Percentiles rank a stretch among this genome's conserved stretches.
Conservation (phyloP, 2,329 filamentous ascomycete genomes). For the Sclerotinia nivalis region DNA sequence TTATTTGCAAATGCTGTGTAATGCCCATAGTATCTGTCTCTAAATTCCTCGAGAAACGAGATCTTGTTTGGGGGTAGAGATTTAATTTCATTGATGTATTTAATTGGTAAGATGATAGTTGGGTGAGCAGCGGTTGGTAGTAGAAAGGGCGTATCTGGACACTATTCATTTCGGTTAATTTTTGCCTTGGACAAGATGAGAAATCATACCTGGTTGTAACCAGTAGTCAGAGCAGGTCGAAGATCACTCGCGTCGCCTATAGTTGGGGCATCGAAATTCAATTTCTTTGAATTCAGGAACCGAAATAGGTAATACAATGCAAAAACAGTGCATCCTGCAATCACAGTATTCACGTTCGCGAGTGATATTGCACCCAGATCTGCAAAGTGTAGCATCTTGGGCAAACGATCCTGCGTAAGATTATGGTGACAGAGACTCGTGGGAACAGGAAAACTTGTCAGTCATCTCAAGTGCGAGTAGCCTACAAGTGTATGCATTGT, state of each 20-base stretch:
- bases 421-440: neutral
- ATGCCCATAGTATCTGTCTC: conserved; percentile 17
- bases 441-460: neutral
- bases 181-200: neutral
- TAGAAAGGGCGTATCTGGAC: conserved; percentile 7
- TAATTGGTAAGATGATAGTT: conserved; percentile 9
- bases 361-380: neutral
- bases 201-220: conserved; percentile 6
- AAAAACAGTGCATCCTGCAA: neutral
- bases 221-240: conserved; percentile 8
- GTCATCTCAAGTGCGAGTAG: neutral
- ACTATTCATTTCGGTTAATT: neutral
- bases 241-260: conserved; percentile 1
- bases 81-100: conserved; percentile 20
- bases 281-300: neutral
- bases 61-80: conserved; percentile 14
- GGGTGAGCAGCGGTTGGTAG: conserved; percentile 12
- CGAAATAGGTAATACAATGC: neutral
- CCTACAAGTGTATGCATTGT: neutral
- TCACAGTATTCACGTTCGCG: neutral
- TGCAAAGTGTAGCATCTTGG: conserved; percentile 5
- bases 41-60: conserved; percentile 15
- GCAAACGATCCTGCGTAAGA: neutral
- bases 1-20: conserved; percentile 16
- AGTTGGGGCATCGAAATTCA: conserved; percentile 1